Conservation (phyloP, 2,329 filamentous ascomycete genomes). For the Akanthomyces uredinophilus region DNA sequence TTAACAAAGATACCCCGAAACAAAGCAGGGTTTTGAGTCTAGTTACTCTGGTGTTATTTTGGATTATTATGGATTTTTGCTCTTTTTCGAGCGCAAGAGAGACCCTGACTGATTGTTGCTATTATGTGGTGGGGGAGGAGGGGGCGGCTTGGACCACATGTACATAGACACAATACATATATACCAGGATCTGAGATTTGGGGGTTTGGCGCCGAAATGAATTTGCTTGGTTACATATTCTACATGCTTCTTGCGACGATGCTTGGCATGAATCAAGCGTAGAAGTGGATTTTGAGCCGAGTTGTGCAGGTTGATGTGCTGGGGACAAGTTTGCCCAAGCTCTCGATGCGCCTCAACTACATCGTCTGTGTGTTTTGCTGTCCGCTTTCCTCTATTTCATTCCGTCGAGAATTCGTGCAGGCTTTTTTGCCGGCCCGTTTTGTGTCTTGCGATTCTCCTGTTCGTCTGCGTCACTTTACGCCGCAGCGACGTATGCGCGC, state of each 20-base stretch:
- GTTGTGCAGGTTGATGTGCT: neutral
- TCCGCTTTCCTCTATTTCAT: too few species aligned
- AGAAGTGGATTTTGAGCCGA: neutral
- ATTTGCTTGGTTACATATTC: neutral
- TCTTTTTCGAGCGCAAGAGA: neutral
- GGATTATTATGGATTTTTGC: neutral
- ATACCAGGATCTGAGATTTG: neutral
- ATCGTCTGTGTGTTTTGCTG: neutral
- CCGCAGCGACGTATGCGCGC: conserved; percentile 44
- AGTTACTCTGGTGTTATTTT: conserved; percentile 5
- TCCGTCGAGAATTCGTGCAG: too few species aligned
- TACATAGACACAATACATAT: neutral
- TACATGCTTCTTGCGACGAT: neutral
- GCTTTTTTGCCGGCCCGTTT: too few species aligned
- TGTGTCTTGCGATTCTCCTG: neutral
- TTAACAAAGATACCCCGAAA: conserved; percentile 4
- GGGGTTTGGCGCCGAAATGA: conserved; percentile 7
- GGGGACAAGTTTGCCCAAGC: neutral
- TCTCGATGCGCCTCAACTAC: neutral
- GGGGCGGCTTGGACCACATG: neutral
- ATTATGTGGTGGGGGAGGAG: neutral
- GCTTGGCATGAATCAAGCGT: neutral
- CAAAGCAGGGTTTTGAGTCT: neutral
- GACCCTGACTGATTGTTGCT: neutral
- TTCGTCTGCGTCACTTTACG: neutral